Conservation (phyloP, 2,329 filamentous ascomycete species). For the Metarhizium humberi region DNA sequence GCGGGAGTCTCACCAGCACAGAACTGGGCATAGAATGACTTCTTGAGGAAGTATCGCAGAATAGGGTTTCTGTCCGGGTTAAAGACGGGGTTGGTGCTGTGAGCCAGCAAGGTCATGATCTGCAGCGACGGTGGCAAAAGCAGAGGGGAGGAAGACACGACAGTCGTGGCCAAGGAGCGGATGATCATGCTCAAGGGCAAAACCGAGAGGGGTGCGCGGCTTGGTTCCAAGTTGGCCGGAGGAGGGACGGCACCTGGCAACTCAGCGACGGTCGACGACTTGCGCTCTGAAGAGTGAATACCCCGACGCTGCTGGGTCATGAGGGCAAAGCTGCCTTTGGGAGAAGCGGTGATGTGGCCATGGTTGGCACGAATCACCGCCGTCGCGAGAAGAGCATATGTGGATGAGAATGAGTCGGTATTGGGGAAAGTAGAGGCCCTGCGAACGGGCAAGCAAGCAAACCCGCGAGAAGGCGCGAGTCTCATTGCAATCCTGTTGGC, state of each 20-base stretch:
- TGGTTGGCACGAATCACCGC: constrained; percentile 6
- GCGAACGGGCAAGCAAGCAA: constrained; percentile 9
- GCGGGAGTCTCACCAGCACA: constrained; percentile 68
- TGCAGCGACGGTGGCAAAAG: constrained; percentile 62
- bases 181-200: constrained; percentile 58
- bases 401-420: not conserved
- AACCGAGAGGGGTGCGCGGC: constrained; percentile 47
- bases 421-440: constrained; percentile 1
- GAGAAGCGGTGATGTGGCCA: not conserved
- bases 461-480: constrained; percentile 12
- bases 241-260: constrained; percentile 20
- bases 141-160: constrained; percentile 59
- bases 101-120: constrained; percentile 59
- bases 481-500: constrained; percentile 13
- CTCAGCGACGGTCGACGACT: constrained; percentile 25
- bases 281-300: constrained; percentile 28
- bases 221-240: constrained; percentile 16
- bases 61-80: constrained; percentile 69
- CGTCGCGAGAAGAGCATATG: not conserved
- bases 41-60: constrained; percentile 61
- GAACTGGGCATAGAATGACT: constrained; percentile 85
- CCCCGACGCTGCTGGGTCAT: constrained; percentile 13
- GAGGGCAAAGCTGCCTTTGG: not conserved
- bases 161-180: constrained; percentile 59
- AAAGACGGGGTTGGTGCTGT: constrained; percentile 56